Conservation (phyloP, 1,139 yeast species). For the Lizanozyma gosingica region DNA sequence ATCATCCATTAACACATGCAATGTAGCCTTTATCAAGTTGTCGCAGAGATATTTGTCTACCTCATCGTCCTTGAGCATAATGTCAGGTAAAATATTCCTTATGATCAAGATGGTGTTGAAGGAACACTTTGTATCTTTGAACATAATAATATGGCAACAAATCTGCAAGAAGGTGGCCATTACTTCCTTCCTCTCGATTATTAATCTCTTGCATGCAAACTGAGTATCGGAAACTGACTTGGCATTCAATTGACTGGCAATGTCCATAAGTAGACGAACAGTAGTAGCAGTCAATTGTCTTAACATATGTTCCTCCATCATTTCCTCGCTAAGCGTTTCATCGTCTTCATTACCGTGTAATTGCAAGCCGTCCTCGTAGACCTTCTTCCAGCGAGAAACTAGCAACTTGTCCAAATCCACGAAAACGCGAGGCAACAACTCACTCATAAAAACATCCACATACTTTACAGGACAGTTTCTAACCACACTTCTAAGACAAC, state of each 20-base stretch:
- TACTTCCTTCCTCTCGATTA: constrained; percentile 55
- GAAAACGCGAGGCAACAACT: constrained; percentile 69
- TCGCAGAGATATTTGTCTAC: constrained; percentile 74
- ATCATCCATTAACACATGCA: constrained; percentile 57
- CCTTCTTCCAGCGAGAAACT: constrained; percentile 66
- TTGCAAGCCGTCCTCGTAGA: constrained; percentile 61
- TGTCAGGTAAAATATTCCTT: constrained; percentile 53
- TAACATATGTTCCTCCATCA: constrained; percentile 94
- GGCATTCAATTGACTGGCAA: constrained; percentile 64
- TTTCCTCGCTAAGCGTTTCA: constrained; percentile 87
- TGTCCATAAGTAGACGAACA: constrained; percentile 81
- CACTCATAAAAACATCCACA: constrained; percentile 63
- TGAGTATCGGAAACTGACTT: constrained; percentile 47
- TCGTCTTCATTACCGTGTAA: constrained; percentile 65
- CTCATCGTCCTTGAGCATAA: constrained; percentile 59
- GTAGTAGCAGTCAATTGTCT: constrained; percentile 91
- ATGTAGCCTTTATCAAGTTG: constrained; percentile 37
- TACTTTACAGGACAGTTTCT: constrained; percentile 77
- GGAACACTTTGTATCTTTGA: constrained; percentile 86
- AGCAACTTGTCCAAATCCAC: constrained; percentile 64
- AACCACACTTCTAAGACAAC: constrained; percentile 78
- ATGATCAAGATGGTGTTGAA: constrained; percentile 80
- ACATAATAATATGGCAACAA: constrained; percentile 67
- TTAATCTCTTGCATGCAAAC: constrained; percentile 52
- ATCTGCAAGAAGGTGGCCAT: constrained; percentile 74